These are phyloP conservation scores for Teratosphaeriaceae sp. DNA, from an alignment of 2,329 filamentous ascomycete genomes.

Conservation along the genomic window DNA sequence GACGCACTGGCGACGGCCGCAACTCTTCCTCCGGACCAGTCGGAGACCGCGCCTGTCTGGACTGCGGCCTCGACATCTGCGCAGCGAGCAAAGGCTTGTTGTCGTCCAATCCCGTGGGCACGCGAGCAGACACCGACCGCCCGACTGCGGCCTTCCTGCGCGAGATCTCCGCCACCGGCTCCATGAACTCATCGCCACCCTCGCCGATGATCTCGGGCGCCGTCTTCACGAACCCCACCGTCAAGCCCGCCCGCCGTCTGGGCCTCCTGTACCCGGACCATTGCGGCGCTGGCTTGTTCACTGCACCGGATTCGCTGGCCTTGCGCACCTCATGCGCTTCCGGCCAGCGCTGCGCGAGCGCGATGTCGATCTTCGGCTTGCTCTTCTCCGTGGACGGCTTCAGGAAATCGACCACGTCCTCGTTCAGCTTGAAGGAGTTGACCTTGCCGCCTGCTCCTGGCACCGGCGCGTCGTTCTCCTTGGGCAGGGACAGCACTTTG, in stretches of 20 bases:
- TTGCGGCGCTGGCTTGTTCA: slow-evolving; percentile 4
- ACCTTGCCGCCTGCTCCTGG: slow-evolving; percentile 5
- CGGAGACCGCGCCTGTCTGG: slow-evolving; percentile 1
- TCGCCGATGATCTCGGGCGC: slow-evolving; percentile 80
- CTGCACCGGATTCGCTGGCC: slow-evolving; percentile 9
- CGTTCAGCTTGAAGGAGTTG: slow-evolving; percentile 27
- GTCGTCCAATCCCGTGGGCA: slow-evolving; percentile 12
- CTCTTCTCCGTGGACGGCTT: slow-evolving; percentile 45
- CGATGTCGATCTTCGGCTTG: slow-evolving; percentile 42
- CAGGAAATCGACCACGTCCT: slow-evolving; percentile 53
- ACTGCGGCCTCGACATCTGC: neutral
- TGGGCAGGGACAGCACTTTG: slow-evolving; percentile 26
- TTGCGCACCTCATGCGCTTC: slow-evolving; percentile 37
- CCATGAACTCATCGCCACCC: slow-evolving; percentile 79
- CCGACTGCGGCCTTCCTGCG: slow-evolving; percentile 40
- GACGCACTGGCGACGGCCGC: slow-evolving; percentile 14
- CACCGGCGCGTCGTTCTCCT: slow-evolving; percentile 15
- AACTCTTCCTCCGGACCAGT: slow-evolving; percentile 11
- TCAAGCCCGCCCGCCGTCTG: slow-evolving; percentile 58
- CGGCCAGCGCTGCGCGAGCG: slow-evolving; percentile 46
- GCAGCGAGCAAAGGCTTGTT: slow-evolving; percentile 5
- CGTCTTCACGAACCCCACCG: slow-evolving; percentile 66
- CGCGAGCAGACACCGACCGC: slow-evolving; percentile 23
- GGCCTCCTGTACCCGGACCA: slow-evolving; percentile 25
- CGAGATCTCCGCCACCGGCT: slow-evolving; percentile 65